Conservation (phyloP, 2,329 filamentous ascomycete genomes). For the Aureobasidium melanogenum region DNA sequence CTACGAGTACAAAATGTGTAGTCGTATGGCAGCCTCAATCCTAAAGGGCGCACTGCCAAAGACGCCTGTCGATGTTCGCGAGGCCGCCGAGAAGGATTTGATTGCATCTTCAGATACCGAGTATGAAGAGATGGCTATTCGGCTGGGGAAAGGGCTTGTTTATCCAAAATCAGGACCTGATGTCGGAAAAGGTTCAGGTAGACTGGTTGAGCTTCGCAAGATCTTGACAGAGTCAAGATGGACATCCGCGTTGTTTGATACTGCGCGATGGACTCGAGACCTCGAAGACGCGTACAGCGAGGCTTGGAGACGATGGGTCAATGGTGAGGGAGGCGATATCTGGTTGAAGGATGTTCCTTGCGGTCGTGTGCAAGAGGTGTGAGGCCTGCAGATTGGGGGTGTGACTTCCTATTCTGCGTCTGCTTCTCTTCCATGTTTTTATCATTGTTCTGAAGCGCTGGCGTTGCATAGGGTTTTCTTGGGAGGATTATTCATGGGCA, state of each 20-base stretch:
- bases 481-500: background rate
- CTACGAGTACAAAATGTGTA: slow-evolving; percentile 98
- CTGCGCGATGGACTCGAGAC: slow-evolving; percentile 80
- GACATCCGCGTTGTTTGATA: slow-evolving; percentile 84
- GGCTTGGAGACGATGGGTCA: slow-evolving; percentile 83
- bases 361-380: background rate
- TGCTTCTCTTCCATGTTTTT: background rate
- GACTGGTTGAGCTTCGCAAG: slow-evolving; percentile 68
- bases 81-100: slow-evolving; percentile 60
- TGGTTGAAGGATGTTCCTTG: slow-evolving; percentile 48
- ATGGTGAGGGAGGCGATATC: slow-evolving; percentile 83
- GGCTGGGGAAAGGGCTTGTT: slow-evolving; percentile 53
- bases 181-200: slow-evolving; percentile 53
- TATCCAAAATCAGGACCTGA: slow-evolving; percentile 41
- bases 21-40: slow-evolving; percentile 93
- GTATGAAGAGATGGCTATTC: slow-evolving; percentile 71
- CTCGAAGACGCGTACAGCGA: slow-evolving; percentile 80
- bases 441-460: background rate
- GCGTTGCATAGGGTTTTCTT: background rate
- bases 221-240: slow-evolving; percentile 77
- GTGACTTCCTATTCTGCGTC: background rate
- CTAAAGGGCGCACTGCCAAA: slow-evolving; percentile 80
- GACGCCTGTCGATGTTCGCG: slow-evolving; percentile 49
- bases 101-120: slow-evolving; percentile 70
- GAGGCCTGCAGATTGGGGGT: too few relatives aligned